A percentile compares a stretch with the other conserved stretches of the same genome.
Evolutionary conservation across 2,329 filamentous ascomycete species (phyloP).

Genomic region (Onygenales sp.): DNA sequence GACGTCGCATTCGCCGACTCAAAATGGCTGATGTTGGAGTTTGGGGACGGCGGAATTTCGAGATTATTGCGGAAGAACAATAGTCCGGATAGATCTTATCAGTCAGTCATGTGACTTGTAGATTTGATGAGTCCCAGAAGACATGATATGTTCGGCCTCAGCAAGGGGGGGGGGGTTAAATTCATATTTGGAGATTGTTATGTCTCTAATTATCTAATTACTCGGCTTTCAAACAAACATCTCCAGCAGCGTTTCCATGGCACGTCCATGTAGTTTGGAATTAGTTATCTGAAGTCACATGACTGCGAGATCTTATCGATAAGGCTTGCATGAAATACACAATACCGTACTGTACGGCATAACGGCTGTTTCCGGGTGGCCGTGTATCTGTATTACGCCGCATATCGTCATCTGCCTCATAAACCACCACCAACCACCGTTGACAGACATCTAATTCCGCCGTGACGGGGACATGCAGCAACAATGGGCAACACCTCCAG

Average conservation of each 20-base stretch:
- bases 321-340: background rate
- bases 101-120: background rate
- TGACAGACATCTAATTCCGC: background rate
- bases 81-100: background rate
- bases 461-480: conserved; percentile 20
- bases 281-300: background rate
- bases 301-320: conserved; percentile 7
- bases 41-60: background rate
- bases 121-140: background rate
- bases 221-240: background rate
- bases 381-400: background rate
- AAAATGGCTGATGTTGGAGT: too few relatives aligned
- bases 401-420: background rate
- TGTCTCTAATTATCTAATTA: background rate
- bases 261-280: background rate
- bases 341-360: background rate
- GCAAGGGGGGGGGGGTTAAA: background rate
- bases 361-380: background rate
- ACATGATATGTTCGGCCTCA: background rate
- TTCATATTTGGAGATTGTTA: background rate
- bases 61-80: background rate
- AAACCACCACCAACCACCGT: background rate
- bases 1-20: background rate
- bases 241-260: background rate
- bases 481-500: conserved; percentile 57